Evolutionary conservation across 805 yeast species (phyloP), one percentile per base, ranked within the genome.

Genomic region (Brettanomyces sp.): DNA sequence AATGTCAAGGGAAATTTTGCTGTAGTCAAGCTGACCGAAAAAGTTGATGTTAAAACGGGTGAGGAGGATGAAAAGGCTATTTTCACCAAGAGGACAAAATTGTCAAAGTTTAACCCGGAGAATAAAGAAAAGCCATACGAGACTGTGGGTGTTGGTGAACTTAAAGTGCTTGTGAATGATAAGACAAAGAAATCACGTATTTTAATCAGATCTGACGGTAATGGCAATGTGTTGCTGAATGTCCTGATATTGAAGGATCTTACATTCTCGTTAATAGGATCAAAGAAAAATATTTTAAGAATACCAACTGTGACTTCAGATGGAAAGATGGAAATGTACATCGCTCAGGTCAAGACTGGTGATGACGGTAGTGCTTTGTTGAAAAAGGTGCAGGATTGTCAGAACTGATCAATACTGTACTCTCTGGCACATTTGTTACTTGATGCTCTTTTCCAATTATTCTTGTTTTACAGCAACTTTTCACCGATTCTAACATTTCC

Each of bases 171-270:
- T 46, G 78, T 74, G 47, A 73, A 82, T 55, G 73, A 73, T 44
- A 72, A 68, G 2, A 80, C 83, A 8, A 66, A 69, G 22, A 86
- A 86, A 58, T 60, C 80, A 3, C 78, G 98, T 60, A 66, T 86
- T 12, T 66, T 91, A 35, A 74, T 91, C 21, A 79, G 98, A 56
- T 86, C 96, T 0, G 98, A 90, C 47, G 96, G 96, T 28, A 80
- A 88, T 36, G 82, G 84, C 36, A 76, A 95, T 54, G 80, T 89
- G 13, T 63, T 91, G 41, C 65, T 91, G 49, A 91, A 91, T 60
- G 69, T 80, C 12, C 64, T 70, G n/a, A 63, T 89, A 9, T 68
- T 76, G 8, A 73, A 73, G 45, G 77, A 76, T 43, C 67, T 87
- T 48, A 68, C 68, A 1, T 90, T 88, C 60, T 68, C 74, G 9